Evolutionary conservation across 225 moss, liverwort and hornwort species (phyloP).

Genomic region (Anthoceros angustus): DNA sequence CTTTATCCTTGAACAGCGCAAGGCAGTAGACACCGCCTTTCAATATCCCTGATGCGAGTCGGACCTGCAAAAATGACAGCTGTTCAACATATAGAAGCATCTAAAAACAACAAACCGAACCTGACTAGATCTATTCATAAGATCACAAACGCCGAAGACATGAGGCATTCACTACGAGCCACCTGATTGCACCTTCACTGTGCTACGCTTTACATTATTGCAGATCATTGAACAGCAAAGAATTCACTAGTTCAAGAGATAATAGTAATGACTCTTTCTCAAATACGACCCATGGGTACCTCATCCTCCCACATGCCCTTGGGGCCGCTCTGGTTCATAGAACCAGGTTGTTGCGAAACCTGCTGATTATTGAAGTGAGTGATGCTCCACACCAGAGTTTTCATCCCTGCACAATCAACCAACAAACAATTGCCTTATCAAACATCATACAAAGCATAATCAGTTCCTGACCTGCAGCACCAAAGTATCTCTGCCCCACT

Average conservation of each 20-base stretch:
- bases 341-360: slow-evolving; percentile 52
- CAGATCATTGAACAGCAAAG: not conserved
- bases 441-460: no score
- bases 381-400: slow-evolving; percentile 98
- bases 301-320: slow-evolving; percentile 99
- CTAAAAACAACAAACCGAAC: not conserved
- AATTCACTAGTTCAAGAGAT: not conserved
- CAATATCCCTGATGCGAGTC: slow-evolving; percentile 89
- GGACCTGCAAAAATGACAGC: slow-evolving; percentile 44
- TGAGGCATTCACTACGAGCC: not conserved
- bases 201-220: not conserved
- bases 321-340: slow-evolving; percentile 41
- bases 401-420: slow-evolving; percentile 50
- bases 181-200: no score
- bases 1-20: slow-evolving; percentile 96
- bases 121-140: not conserved
- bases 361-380: slow-evolving; percentile 80
- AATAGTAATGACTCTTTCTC: not conserved
- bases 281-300: slow-evolving; percentile 28
- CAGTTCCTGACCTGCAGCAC: no score
- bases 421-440: no score
- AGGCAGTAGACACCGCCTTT: slow-evolving; percentile 95
- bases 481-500: no score
- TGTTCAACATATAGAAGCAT: slow-evolving; percentile 6
- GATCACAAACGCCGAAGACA: not conserved